These are phyloP conservation scores for Penicillium tannophilum DNA, from an alignment of 495 filamentous ascomycete genomes.

Conservation along the genomic window DNA sequence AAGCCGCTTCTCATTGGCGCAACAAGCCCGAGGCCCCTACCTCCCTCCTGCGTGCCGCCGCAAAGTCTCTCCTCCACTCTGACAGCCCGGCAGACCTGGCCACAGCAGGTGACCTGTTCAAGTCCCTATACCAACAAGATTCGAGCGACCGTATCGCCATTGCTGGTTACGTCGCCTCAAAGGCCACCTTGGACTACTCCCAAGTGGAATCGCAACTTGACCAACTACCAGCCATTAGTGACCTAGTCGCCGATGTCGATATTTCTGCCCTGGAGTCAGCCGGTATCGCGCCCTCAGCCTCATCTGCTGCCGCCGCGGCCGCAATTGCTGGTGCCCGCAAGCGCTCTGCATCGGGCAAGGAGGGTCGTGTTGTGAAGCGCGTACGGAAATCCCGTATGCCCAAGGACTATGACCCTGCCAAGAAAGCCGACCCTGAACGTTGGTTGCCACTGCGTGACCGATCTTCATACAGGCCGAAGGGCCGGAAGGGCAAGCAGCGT, in stretches of 20 bases:
- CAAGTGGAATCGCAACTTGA: slow-evolving; percentile 62
- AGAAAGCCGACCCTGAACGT: slow-evolving; percentile 82
- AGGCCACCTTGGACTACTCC: slow-evolving; percentile 65
- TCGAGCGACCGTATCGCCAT: slow-evolving; percentile 64
- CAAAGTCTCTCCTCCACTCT: slow-evolving; percentile 75
- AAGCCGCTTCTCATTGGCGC: slow-evolving; percentile 83
- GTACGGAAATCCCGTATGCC: slow-evolving; percentile 69
- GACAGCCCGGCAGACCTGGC: slow-evolving; percentile 63
- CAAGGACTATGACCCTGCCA: slow-evolving; percentile 74
- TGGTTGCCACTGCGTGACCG: slow-evolving; percentile 91
- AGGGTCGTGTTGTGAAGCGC: slow-evolving; percentile 58
- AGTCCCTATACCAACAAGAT: slow-evolving; percentile 61
- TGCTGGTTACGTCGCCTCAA: slow-evolving; percentile 83
- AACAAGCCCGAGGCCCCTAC: slow-evolving; percentile 51
- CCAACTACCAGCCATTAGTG: slow-evolving; percentile 64
- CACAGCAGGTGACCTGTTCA: slow-evolving; percentile 75
- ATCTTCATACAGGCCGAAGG: slow-evolving; percentile 85
- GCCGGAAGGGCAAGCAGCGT: slow-evolving; percentile 85
- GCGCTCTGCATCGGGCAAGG: slow-evolving; percentile 55
- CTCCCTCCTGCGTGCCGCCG: slow-evolving; percentile 77
- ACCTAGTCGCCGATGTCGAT: slow-evolving; percentile 68
- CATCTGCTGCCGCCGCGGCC: slow-evolving; percentile 36
- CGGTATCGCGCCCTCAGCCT: slow-evolving; percentile 68
- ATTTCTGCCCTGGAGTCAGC: slow-evolving; percentile 68
- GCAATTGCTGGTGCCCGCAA: slow-evolving; percentile 55